These are phyloP conservation scores for Solanum sitiens DNA, from an alignment of 257 asterid species.

Conservation along the genomic window DNA sequence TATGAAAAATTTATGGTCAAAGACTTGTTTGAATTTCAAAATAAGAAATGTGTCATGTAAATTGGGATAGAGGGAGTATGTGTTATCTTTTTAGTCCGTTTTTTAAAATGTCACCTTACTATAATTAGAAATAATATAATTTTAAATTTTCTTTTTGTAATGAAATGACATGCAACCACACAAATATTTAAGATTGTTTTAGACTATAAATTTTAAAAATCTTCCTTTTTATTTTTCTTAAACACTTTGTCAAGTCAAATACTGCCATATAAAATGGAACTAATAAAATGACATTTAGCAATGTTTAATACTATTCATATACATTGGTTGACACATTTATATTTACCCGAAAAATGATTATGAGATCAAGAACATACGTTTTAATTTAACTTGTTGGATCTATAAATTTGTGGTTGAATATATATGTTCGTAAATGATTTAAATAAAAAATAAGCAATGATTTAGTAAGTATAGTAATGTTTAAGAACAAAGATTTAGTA, in stretches of 20 bases:
- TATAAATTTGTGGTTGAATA: too few relatives aligned
- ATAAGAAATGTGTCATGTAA: too few relatives aligned
- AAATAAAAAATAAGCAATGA: background rate
- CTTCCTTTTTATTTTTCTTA: background rate
- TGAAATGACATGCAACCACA: background rate
- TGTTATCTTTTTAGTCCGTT: background rate
- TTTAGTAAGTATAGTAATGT: background rate
- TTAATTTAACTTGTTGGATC: background rate
- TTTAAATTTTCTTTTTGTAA: background rate
- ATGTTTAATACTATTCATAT: background rate
- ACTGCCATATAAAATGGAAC: accelerated
- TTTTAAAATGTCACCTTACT: background rate
- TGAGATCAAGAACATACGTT: accelerated
- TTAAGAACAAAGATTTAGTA: background rate
- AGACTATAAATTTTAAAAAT: background rate
- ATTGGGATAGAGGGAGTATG: background rate
- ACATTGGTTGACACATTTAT: background rate
- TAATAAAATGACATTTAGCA: background rate
- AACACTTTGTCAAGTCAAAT: background rate
- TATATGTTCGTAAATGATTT: background rate
- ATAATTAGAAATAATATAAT: background rate
- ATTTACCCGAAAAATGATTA: background rate
- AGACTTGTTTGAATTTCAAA: background rate
- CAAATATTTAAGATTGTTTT: background rate
- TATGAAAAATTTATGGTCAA: background rate